Base-by-base conservation (phyloP, 2,329 filamentous ascomycete species). In the Pyrenochaeta sp. region DNA sequence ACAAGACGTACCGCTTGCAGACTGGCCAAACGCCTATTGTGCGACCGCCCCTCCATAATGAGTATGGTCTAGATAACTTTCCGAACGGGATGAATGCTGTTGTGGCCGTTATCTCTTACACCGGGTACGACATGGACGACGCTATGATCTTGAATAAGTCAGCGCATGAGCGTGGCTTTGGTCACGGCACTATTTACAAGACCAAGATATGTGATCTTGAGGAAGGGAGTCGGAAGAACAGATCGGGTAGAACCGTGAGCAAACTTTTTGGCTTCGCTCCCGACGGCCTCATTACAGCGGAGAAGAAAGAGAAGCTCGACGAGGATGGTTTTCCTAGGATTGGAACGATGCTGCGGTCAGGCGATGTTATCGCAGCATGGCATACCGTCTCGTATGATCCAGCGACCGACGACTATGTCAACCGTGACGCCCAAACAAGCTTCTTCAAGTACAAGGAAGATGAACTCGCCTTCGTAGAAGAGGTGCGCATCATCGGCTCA, bases 121-220 rank as follows among this genome's bases (percentile, higher is more conserved):
- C 94, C 1, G 95, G 94, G 50, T 99, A 98, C 80, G 95, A 99
- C 84, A 99, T 99, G 95, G 95, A 99, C 84, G 95, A 99, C 81
- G 95, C 95, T 76, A 98, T 98, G 94, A 98, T 99, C 75, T 84
- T 99, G 75, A 98, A 98, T 84, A 98, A 98, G 78, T 97, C 93
- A 22, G 89, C 94, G 2, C 92, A 97, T 78, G 95, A 99, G 79
- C 89, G 95, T 67, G 95, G 95, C 13, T 98, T 99, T 72, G 94
- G 93, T 37, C 89, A 98, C 72, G 95, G 95, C 54, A 96, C 93
- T 5, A 93, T 99, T 69, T 99, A 97, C 85, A 99, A 99, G 83
- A 96, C 93, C 8, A 97, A 98, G 81, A 91, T 96, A 73, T 89
- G 95, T 73, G 88, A 91, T 36, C 85, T 98, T 19, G 91, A 92